These are phyloP conservation scores for Stagonosporopsis cucurbitacearum DNA, from an alignment of 2,329 filamentous ascomycete species.

Conservation along the genomic window DNA sequence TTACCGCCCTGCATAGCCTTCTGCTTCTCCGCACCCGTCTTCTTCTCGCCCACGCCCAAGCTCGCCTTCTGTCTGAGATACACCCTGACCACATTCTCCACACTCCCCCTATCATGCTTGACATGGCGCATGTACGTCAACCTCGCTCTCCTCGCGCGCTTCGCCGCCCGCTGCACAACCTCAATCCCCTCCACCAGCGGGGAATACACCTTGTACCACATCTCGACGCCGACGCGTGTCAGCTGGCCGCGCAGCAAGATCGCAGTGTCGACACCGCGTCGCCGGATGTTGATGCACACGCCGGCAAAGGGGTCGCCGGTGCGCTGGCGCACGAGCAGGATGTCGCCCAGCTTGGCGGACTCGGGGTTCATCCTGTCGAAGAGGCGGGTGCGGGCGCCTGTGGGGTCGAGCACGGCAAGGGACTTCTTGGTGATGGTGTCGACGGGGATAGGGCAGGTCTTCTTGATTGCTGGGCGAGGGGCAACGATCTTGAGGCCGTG, in stretches of 20 bases:
- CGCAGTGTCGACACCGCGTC: conserved; percentile 84
- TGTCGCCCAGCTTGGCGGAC: conserved; percentile 82
- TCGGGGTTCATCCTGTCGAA: conserved; percentile 81
- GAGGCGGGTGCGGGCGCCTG: conserved; percentile 78
- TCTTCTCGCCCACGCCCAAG: conserved; percentile 42
- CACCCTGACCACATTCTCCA: conserved; percentile 47
- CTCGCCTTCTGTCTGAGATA: conserved; percentile 49
- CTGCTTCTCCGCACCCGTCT: conserved; percentile 32
- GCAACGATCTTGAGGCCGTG: conserved; percentile 58
- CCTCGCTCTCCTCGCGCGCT: conserved; percentile 84
- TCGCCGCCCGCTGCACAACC: conserved; percentile 84
- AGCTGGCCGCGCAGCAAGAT: conserved; percentile 86
- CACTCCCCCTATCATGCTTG: conserved; percentile 49
- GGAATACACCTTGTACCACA: conserved; percentile 96
- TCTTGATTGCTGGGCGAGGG: conserved; percentile 60
- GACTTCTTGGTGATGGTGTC: conserved; percentile 70
- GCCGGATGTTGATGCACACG: conserved; percentile 84
- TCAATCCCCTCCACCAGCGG: conserved; percentile 90
- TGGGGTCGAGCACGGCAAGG: conserved; percentile 79
- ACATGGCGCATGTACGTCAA: conserved; percentile 82
- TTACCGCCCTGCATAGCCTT: conserved; percentile 36
- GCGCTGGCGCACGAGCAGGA: conserved; percentile 86
- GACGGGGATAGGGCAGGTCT: conserved; percentile 71
- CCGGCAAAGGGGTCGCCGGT: conserved; percentile 89
- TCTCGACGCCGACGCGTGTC: conserved; percentile 87